phyloP scores from a whole-genome alignment of 805 yeast genomes.

The Metschnikowia gelsemii region DNA sequence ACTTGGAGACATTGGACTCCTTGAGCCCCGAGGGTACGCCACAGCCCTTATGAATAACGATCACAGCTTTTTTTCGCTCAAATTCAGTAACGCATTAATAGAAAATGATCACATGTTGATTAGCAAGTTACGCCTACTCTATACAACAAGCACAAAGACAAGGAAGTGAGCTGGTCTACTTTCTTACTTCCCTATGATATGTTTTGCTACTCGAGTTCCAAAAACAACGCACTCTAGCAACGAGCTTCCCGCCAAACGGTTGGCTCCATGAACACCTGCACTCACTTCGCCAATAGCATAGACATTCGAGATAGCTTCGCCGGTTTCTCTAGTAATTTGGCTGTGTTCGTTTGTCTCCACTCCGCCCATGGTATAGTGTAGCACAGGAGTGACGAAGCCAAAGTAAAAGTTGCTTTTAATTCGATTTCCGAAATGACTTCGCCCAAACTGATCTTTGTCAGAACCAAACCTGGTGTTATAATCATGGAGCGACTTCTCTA shows the following conservation, averaged over 20 bases:
- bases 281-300: conserved; percentile 68
- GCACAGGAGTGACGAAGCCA: conserved; percentile 57
- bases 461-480: conserved; percentile 1
- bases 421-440: conserved; percentile 30
- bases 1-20: conserved; percentile 8
- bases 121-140: too few species aligned
- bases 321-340: conserved; percentile 24
- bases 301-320: conserved; percentile 41
- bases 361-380: conserved; percentile 32
- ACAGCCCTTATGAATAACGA: not conserved
- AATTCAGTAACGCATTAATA: not conserved
- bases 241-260: conserved; percentile 59
- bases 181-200: conserved; percentile 1
- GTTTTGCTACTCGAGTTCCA: conserved; percentile 50
- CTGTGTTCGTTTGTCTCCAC: conserved; percentile 23
- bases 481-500: not conserved
- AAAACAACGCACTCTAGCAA: conserved; percentile 61
- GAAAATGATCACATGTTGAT: too few species aligned
- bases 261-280: conserved; percentile 68
- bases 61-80: not conserved
- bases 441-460: conserved; percentile 35
- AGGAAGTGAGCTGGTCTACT: too few species aligned
- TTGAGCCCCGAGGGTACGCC: conserved; percentile 9
- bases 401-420: conserved; percentile 34
- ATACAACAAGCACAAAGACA: too few species aligned